Percentiles rank a stretch among this genome's conserved stretches.
phyloP scores from a whole-genome alignment of 495 filamentous ascomycete genomes.

The Penicillium salamii region DNA sequence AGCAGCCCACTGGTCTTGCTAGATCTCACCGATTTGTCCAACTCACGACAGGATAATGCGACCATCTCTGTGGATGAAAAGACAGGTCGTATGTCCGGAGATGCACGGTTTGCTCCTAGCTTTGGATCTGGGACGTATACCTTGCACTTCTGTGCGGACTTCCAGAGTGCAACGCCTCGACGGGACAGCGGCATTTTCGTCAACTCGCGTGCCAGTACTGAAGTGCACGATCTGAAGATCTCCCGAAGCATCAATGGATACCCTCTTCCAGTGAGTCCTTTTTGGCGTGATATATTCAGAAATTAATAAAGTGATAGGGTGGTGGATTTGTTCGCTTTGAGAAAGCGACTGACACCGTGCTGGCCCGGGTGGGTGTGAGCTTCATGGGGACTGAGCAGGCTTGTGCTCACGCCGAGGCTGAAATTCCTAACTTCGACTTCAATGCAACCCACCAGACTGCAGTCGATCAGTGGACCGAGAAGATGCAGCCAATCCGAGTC shows the following conservation, averaged over 20 bases:
- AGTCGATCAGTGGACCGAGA: constrained; percentile 48
- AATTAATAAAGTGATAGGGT: constrained; percentile 33
- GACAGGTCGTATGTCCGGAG: constrained; percentile 67
- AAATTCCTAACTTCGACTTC: constrained; percentile 56
- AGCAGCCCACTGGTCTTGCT: constrained; percentile 59
- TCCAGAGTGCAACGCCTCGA: constrained; percentile 48
- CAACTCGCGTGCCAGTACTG: constrained; percentile 37
- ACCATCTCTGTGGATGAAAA: constrained; percentile 54
- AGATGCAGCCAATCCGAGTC: constrained; percentile 52
- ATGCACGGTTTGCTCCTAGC: constrained; percentile 64
- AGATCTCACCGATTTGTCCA: constrained; percentile 66
- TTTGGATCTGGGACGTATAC: constrained; percentile 61
- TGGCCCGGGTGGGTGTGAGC: constrained; percentile 67
- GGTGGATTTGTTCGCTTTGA: constrained; percentile 66
- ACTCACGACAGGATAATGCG: constrained; percentile 64
- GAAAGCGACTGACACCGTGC: constrained; percentile 39
- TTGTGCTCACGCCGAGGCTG: constrained; percentile 56
- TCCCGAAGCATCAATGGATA: constrained; percentile 69
- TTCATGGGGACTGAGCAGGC: constrained; percentile 65
- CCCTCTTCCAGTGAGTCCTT: constrained; percentile 57
- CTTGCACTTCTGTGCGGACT: constrained; percentile 68
- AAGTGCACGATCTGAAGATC: constrained; percentile 57
- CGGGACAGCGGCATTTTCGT: constrained; percentile 44
- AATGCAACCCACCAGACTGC: constrained; percentile 35
- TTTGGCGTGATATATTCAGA: too few species aligned